phyloP scores from a whole-genome alignment of 148 eudicot genomes.

The Polygonum maritimum region DNA sequence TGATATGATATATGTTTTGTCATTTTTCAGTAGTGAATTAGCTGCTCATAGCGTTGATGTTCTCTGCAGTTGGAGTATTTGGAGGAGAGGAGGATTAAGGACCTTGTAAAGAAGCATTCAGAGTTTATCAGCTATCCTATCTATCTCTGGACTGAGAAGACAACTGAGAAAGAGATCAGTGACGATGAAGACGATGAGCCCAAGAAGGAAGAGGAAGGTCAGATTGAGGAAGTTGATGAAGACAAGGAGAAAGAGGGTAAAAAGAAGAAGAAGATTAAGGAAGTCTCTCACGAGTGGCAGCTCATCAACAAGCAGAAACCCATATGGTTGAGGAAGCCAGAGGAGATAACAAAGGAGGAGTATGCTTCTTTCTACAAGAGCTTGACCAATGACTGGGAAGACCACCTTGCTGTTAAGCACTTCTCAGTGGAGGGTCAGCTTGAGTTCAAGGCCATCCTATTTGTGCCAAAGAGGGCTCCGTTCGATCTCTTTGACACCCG shows the following conservation, averaged over 20 bases:
- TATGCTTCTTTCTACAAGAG: constrained; percentile 93
- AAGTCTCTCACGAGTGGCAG: constrained; percentile 79
- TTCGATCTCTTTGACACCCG: constrained; percentile 81
- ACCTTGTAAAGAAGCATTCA: constrained; percentile 88
- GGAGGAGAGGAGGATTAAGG: constrained; percentile 89
- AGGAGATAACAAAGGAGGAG: constrained; percentile 84
- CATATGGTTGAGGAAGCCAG: constrained; percentile 85
- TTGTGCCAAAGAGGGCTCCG: constrained; percentile 79
- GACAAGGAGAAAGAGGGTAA: constrained; percentile 57
- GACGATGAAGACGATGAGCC: constrained; percentile 84
- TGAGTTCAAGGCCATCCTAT: constrained; percentile 77
- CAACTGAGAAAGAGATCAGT: constrained; percentile 76
- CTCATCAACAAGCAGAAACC: constrained; percentile 89
- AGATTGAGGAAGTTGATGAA: constrained; percentile 68
- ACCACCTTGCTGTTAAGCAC: constrained; percentile 86
- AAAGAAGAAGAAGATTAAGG: constrained; percentile 86
- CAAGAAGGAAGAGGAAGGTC: constrained; percentile 74
- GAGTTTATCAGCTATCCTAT: constrained; percentile 94
- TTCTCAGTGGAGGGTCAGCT: constrained; percentile 90
- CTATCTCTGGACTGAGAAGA: constrained; percentile 90
- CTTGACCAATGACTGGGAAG: constrained; percentile 90
- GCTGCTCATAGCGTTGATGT: not conserved
- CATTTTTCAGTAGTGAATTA: not conserved
- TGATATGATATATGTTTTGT: not conserved
- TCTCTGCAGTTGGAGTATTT: constrained; percentile 59